Evolutionary conservation across 352 stramenopile genomes (phyloP).

Genomic region (Pythium pectinolyticum): DNA sequence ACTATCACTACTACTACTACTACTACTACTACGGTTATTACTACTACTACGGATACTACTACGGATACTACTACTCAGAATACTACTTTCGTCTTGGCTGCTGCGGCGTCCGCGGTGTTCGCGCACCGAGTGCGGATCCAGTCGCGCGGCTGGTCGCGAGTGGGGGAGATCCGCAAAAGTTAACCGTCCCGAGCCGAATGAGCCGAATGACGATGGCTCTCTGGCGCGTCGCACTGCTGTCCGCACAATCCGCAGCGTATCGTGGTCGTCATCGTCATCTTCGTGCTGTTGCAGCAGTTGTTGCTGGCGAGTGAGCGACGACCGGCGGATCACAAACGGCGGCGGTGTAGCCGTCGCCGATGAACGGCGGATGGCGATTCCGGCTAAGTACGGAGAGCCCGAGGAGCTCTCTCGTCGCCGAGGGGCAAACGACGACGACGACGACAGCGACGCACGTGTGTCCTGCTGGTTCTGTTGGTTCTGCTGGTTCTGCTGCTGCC

Average conservation of each 20-base stretch:
- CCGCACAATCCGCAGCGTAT: background rate
- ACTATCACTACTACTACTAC: background rate
- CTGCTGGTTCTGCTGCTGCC: conserved; percentile 4
- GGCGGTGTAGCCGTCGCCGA: conserved; percentile 5
- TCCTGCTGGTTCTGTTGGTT: background rate
- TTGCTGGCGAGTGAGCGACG: conserved; percentile 14
- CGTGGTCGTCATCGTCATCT: background rate
- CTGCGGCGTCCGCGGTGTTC: conserved; percentile 15
- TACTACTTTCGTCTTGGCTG: conserved; percentile 19
- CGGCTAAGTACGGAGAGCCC: background rate
- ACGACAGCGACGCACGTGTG: background rate
- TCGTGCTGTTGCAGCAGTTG: background rate
- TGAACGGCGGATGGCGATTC: background rate
- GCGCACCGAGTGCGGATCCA: conserved; percentile 25
- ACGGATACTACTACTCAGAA: conserved; percentile 12
- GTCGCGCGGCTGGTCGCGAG: conserved; percentile 8
- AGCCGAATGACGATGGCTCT: conserved; percentile 10
- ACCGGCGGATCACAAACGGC: conserved; percentile 18
- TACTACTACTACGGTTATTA: conserved; percentile 20
- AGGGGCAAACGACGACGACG: background rate
- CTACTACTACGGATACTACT: conserved; percentile 7
- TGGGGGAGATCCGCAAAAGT: conserved; percentile 9
- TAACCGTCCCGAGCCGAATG: conserved; percentile 5
- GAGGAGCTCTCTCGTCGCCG: background rate
- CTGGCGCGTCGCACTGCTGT: background rate